Evolutionary conservation across 768 basidiomycete genomes (phyloP).

Genomic region (Phlegmacium glaucopus): DNA sequence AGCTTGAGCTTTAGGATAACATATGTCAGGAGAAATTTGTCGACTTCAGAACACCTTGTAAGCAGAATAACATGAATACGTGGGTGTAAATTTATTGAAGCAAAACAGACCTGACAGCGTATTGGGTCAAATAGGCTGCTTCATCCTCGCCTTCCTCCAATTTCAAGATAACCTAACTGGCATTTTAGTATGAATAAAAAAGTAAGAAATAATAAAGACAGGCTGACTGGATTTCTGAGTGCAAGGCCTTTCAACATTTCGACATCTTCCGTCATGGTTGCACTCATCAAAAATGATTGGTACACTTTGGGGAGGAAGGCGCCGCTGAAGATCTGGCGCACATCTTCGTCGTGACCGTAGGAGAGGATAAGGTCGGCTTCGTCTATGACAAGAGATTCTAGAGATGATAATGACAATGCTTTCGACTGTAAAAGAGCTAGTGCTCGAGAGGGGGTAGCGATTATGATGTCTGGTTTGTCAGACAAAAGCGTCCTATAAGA

Average conservation of each 20-base stretch:
- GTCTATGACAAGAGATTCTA: slow-evolving; percentile 92
- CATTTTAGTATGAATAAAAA: slow-evolving; percentile 1
- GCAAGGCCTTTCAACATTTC: slow-evolving; percentile 86
- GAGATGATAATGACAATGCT: slow-evolving; percentile 54
- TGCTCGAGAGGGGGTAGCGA: slow-evolving; percentile 37
- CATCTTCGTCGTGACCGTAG: slow-evolving; percentile 93
- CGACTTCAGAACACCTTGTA: slow-evolving; percentile 80
- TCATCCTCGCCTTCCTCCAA: slow-evolving; percentile 88
- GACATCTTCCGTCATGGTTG: slow-evolving; percentile 96
- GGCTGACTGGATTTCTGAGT: slow-evolving; percentile 78
- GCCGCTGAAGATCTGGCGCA: slow-evolving; percentile 66
- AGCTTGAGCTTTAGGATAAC: slow-evolving; percentile 96
- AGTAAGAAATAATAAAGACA: neutral
- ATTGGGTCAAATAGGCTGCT: slow-evolving; percentile 78
- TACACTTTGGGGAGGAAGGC: slow-evolving; percentile 75
- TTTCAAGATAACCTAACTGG: slow-evolving; percentile 70
- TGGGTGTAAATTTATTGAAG: neutral
- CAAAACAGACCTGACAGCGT: slow-evolving; percentile 63
- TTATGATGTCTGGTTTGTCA: slow-evolving; percentile 37
- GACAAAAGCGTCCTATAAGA: slow-evolving; percentile 32
- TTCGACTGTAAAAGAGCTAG: slow-evolving; percentile 33
- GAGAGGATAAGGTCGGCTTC: slow-evolving; percentile 97
- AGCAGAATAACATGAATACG: slow-evolving; percentile 3
- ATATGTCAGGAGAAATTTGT: slow-evolving; percentile 96
- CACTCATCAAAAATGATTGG: slow-evolving; percentile 95